A percentile compares a stretch with the other conserved stretches of the same genome.
Evolutionary conservation across 768 basidiomycete genomes (phyloP).

Genomic region (Xerocomellus intermedius): DNA sequence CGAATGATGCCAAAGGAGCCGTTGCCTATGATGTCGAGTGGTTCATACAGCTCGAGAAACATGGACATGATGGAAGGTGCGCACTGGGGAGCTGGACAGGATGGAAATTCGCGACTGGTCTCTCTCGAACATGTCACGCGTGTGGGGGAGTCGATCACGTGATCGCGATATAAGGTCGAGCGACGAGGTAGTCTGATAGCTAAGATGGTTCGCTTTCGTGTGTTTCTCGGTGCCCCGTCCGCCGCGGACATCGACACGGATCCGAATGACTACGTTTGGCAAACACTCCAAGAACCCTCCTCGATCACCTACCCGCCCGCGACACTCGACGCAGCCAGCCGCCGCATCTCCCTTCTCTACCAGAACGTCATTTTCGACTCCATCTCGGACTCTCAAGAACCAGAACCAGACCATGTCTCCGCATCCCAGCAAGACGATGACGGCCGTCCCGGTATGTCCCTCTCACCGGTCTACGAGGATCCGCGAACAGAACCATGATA

Average conservation of each 20-base stretch:
- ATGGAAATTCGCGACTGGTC: conserved; percentile 17
- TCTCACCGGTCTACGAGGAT: conserved; percentile 4
- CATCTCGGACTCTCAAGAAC: conserved; percentile 29
- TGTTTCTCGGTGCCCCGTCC: conserved; percentile 52
- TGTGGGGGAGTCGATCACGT: conserved; percentile 19
- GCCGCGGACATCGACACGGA: conserved; percentile 36
- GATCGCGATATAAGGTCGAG: conserved; percentile 19
- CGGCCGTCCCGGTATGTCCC: conserved; percentile 14
- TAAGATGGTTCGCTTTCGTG: conserved; percentile 39
- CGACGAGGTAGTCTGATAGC: no score
- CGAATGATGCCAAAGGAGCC: conserved; percentile 98
- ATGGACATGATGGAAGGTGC: conserved; percentile 18
- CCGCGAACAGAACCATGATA: background rate
- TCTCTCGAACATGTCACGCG: conserved; percentile 29
- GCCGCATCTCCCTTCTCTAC: conserved; percentile 68
- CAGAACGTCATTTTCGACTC: conserved; percentile 69
- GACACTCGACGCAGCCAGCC: conserved; percentile 64
- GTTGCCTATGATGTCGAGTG: conserved; percentile 91
- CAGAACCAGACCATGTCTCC: conserved; percentile 27
- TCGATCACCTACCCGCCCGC: conserved; percentile 41
- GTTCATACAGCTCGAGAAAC: conserved; percentile 78
- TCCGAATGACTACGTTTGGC: conserved; percentile 43
- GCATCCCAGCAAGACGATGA: conserved; percentile 21
- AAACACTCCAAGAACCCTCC: conserved; percentile 34
- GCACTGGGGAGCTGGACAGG: conserved; percentile 16